Evolutionary conservation across 75 land plant genomes (phyloP), one percentile per base, ranked within the genome.

Genomic region (Pinus tabuliformis): DNA sequence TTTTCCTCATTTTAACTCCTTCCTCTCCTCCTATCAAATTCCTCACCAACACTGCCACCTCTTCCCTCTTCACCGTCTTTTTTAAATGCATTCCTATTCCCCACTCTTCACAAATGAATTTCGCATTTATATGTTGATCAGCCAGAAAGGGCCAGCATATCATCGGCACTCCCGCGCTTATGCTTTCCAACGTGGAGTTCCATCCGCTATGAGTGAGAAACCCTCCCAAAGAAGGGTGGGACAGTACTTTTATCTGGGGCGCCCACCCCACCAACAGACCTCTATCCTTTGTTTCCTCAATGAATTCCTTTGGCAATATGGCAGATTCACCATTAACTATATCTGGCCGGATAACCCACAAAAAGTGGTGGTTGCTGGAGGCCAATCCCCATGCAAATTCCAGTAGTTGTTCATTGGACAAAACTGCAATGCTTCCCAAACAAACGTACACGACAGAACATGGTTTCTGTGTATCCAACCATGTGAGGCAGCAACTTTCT

Each of bases 171-270:
- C 91, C 93, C 1, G 83, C 78, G 52, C 70, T 39, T 3, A 88
- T 58, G 45, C 79, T 84, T 81, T 93, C 96, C 65, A 93, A 9
- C 1, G 71, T 78, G 37, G 93, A 93, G 83, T 95, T 95, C 95
- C 93, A 92, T 7, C 98, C 98, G 75, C 92, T 88, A 72, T 93
- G 95, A 0, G 91, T 88, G 28, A 93, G 78, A 74, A 93, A 90
- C 3, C 79, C 88, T 18, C 89, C 90, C 26, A 84, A 66, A 12
- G 95, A 71, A 9, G 75, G 70, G 75, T 95, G 93, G 12, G 78
- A 73, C 2, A 95, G 90, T 3, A 95, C 89, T 70, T 77, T 20
- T 5, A 83, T 70, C 61, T 95, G 98, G 0, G 95, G 93, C 15
- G 90, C 95, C 96, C 96, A 93, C 13, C 73, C 63, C 1, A 90